Base-by-base conservation (phyloP, 2,329 filamentous ascomycete species). In the Neonectria ditissima region DNA sequence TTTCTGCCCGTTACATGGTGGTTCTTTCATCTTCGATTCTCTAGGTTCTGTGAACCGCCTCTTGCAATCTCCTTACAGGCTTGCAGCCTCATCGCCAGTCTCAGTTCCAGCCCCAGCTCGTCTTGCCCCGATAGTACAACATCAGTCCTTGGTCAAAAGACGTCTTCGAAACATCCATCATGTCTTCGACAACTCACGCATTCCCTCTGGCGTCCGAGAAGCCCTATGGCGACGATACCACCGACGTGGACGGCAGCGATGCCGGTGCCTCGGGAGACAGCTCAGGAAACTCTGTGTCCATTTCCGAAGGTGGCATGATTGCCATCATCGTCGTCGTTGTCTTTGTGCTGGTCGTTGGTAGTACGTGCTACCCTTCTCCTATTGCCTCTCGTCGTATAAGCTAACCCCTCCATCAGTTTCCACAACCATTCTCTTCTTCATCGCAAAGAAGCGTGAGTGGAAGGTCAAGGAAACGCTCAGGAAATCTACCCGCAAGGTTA, bases 381-480 rank as follows among this genome's bases (percentile, higher is more conserved):
- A n/a, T 16, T 13, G 8, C 18, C 24, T 24, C 8, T 30, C 13
- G 13, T n/a, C 28, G 26, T 50, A 22, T 44, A 13, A 55, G 34
- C 69, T 73, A 55, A 74, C 63, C 54, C 34, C 13, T 4, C 22
- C 7, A 10, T 43, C 68, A 91, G 91, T 90, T 66, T 84, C 83
- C 22, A 90, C 86, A 34, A 87, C 89, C 3, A 80, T 88, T 2
- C 86, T 96, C 28, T 97, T 92, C 81, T 93, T 90, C 77, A 77
- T 95, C 39, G 91, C 93, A 59, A 96, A 96, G 83, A 94, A 93
- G 81, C 88, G 90, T 50, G 92, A 94, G 78, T 96, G 93, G 93
- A 91, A 89, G 69, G 83, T 96, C 69, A 87, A 89, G 62, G 88
- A 92, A 75, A 91, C 85, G 30, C 83, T 97, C 61, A 86, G 90